These are phyloP conservation scores for Cladophialophora yegresii DNA, from an alignment of 2,329 filamentous ascomycete genomes.

Conservation along the genomic window DNA sequence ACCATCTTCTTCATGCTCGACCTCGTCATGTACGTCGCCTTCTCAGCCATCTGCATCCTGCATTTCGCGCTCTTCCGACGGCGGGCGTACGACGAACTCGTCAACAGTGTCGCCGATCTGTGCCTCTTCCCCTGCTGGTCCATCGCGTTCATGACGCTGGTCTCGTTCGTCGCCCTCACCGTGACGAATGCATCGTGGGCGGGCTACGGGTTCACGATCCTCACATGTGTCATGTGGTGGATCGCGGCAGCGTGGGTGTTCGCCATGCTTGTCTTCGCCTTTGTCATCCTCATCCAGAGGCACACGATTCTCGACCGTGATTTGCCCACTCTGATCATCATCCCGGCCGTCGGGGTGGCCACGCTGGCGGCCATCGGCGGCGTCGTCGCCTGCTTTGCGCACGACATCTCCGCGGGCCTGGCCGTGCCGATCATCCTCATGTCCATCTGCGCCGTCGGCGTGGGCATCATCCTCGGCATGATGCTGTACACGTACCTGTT, in stretches of 20 bases:
- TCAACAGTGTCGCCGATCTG: constrained; percentile 41
- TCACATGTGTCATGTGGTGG: constrained; percentile 49
- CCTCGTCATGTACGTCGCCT: constrained; percentile 41
- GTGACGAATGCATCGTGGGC: constrained; percentile 59
- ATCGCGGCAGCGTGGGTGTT: constrained; percentile 38
- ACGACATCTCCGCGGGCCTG: constrained; percentile 39
- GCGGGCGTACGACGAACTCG: constrained; percentile 40
- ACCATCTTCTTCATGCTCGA: constrained; percentile 46
- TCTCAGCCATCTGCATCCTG: constrained; percentile 40
- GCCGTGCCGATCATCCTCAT: constrained; percentile 46
- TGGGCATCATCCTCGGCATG: constrained; percentile 40
- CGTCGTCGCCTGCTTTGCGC: constrained; percentile 17
- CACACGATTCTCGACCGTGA: constrained; percentile 44
- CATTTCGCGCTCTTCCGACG: constrained; percentile 41
- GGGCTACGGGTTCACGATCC: constrained; percentile 38
- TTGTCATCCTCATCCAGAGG: constrained; percentile 40
- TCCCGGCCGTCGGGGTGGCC: constrained; percentile 32
- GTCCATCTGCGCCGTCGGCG: constrained; percentile 45
- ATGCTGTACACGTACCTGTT: constrained; percentile 41
- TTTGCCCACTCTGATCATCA: constrained; percentile 42
- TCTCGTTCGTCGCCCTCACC: constrained; percentile 41
- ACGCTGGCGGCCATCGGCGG: constrained; percentile 31
- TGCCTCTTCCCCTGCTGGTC: constrained; percentile 45
- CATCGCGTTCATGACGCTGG: constrained; percentile 40
- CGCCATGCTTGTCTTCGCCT: constrained; percentile 39